These are phyloP conservation scores for Jaapia argillacea DNA, from an alignment of 768 basidiomycete species.

Conservation along the genomic window DNA sequence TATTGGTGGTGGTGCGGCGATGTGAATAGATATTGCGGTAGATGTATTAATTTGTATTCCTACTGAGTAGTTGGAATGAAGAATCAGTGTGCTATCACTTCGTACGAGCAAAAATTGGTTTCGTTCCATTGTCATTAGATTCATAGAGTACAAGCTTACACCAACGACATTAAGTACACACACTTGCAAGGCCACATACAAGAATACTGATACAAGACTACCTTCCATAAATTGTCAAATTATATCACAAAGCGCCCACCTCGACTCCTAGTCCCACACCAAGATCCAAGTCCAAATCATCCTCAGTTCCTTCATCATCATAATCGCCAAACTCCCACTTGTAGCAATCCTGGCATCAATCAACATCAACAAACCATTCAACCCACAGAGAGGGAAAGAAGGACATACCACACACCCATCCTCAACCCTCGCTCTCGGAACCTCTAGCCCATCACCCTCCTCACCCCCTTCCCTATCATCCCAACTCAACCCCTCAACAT, in stretches of 20 bases:
- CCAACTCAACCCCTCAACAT: conserved; percentile 33
- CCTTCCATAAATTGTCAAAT: too few relatives aligned
- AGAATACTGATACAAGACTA: background rate
- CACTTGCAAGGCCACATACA: background rate
- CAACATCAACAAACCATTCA: background rate
- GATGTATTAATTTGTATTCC: too few relatives aligned
- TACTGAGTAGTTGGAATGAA: too few relatives aligned
- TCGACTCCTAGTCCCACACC: too few relatives aligned
- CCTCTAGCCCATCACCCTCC: conserved; percentile 33
- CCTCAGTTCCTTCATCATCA: too few relatives aligned
- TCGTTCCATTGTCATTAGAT: background rate
- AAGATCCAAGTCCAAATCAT: too few relatives aligned
- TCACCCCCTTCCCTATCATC: too few relatives aligned
- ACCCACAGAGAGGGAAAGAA: background rate
- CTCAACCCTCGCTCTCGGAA: conserved; percentile 52
- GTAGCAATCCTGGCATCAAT: conserved; percentile 50
- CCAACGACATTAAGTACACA: too few relatives aligned
- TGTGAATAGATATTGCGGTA: too few relatives aligned
- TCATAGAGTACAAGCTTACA: background rate
- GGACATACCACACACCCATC: conserved; percentile 48
- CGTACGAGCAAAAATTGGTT: too few relatives aligned
- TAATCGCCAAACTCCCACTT: conserved; percentile 65
- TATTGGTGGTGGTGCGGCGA: background rate
- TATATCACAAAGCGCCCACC: too few relatives aligned
- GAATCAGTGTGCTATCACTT: too few relatives aligned